Evolutionary conservation across 352 stramenopile species (phyloP), one percentile per base, ranked within the genome.

Genomic region (Pythium angustatum): DNA sequence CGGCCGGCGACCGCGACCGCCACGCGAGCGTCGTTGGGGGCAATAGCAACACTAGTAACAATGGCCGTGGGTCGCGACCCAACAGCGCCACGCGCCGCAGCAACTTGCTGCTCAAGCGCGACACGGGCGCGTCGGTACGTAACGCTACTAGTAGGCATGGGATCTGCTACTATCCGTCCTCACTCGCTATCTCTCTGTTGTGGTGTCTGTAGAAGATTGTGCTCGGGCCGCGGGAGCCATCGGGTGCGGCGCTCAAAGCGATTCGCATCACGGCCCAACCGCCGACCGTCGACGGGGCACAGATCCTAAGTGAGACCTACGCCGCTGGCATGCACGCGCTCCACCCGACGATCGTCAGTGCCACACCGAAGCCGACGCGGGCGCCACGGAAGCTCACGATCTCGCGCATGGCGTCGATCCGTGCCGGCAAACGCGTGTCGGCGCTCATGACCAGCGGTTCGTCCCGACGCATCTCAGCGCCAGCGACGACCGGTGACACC

Each of bases 21-120:
- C 22, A 34, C 44, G 12, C 26, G 22, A 33, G 26, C 24, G 44
- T 34, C 15, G 5, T 31, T n/a, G 8, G 43, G 11, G 28, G n/a
- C 45, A 21, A 7, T 2, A 8, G 6, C 28, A 17, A 10, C 2
- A 47, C 22, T 8, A 28, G 31, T 22, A 24, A 49, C 17, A 21
- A 50, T 26, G 15, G 31, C 24, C 9, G 1, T 7, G 19, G 3
- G 26, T 28, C 24, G 40, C 41, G 54, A 0, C 22, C 30, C 26
- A 34, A 21, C n/a, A 34, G 49, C 49, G 19, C 31, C 49, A 57
- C 48, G 12, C 68, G 78, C 3, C 74, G 77, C 3, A 86, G 77
- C 50, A 88, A 88, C 58, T 71, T 85, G 55, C 81, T 88, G 21
- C 73, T 73, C 0, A 79, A 79, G 17, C 68, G 76, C 0, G 76